phyloP scores from a whole-genome alignment of 2,329 filamentous ascomycete genomes.

The Thielaviopsis punctulata region DNA sequence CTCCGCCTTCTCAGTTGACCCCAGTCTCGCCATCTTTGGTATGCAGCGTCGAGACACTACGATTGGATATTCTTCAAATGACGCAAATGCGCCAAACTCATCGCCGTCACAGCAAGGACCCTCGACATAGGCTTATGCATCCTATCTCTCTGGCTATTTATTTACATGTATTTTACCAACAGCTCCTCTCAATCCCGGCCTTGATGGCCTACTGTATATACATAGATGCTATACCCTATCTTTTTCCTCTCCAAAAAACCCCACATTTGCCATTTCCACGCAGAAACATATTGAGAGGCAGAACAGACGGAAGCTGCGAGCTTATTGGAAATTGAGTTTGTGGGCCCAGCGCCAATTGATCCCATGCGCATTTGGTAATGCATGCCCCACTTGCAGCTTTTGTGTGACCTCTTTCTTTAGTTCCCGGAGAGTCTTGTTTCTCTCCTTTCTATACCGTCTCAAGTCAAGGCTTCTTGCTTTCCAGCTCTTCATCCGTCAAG shows the following conservation, averaged over 20 bases:
- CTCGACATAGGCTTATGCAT: neutral
- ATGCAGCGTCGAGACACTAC: neutral
- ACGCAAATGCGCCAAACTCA: neutral
- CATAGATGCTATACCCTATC: neutral
- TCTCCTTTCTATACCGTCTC: no score
- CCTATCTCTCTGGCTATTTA: neutral
- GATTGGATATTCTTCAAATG: neutral
- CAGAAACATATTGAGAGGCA: neutral
- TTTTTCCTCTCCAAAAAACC: neutral
- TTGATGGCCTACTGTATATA: neutral
- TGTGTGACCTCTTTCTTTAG: no score
- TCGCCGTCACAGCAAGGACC: neutral
- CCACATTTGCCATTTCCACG: no score
- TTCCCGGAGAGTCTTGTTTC: no score
- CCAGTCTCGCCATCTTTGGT: slow-evolving; percentile 2
- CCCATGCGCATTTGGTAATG: no score
- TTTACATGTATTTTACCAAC: neutral
- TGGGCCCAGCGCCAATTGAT: no score
- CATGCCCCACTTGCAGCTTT: no score
- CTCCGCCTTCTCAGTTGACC: slow-evolving; percentile 7
- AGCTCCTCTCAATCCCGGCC: neutral
- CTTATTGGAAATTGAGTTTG: no score
- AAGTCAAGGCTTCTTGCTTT: no score
- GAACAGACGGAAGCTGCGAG: no score
- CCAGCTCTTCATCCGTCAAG: no score